Conservation (phyloP, 179 eudicot species). For the Pouteria campechiana region DNA sequence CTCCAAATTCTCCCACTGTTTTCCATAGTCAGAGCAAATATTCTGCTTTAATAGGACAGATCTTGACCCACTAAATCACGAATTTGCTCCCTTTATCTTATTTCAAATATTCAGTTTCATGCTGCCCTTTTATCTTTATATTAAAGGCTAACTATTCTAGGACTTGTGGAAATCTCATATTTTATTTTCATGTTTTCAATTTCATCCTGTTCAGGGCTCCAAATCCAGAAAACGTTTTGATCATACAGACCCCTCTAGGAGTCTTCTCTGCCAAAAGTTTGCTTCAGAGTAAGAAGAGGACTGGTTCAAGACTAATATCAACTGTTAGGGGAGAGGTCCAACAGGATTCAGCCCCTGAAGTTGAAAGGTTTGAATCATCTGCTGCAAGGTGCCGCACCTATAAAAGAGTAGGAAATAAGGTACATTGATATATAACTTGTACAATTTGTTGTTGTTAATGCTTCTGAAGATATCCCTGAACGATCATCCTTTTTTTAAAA, state of each 20-base stretch:
- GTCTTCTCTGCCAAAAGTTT: conserved; percentile 78
- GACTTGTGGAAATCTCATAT: too few relatives aligned
- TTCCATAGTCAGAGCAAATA: too few relatives aligned
- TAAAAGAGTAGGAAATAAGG: conserved; percentile 42
- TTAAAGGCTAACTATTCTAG: too few relatives aligned
- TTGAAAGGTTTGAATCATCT: conserved; percentile 71
- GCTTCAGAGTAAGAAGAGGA: conserved; percentile 47
- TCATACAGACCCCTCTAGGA: conserved; percentile 79
- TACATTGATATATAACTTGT: too few relatives aligned
- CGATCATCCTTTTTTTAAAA: conserved; percentile 1
- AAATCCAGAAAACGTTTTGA: conserved; percentile 86
- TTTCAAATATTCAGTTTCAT: too few relatives aligned
- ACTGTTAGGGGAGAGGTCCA: conserved; percentile 52
- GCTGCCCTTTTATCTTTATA: too few relatives aligned
- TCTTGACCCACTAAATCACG: too few relatives aligned
- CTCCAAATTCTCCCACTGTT: too few relatives aligned
- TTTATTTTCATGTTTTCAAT: neutral
- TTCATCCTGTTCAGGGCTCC: conserved; percentile 62
- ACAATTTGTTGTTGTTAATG: too few relatives aligned
- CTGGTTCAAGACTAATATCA: conserved; percentile 78
- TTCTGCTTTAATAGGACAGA: too few relatives aligned
- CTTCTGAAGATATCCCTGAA: too few relatives aligned
- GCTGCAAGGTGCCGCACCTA: conserved; percentile 86
- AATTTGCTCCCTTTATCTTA: too few relatives aligned
- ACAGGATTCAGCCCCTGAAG: conserved; percentile 30